Conservation (phyloP, 768 basidiomycete species). For the Kwoniella dendrophila region DNA sequence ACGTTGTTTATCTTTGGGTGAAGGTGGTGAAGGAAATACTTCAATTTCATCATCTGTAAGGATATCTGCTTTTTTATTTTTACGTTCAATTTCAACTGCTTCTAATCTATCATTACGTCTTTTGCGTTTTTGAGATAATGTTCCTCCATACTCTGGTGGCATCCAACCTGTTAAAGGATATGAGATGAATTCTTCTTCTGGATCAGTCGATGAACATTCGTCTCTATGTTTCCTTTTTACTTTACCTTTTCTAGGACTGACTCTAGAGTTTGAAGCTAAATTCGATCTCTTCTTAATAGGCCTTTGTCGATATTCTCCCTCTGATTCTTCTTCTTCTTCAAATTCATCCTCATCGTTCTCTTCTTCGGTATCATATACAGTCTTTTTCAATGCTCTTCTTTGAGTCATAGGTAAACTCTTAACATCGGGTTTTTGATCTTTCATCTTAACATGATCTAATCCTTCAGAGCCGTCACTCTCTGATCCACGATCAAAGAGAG, state of each 20-base stretch:
- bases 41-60: slow-evolving; percentile 20
- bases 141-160: background rate
- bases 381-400: slow-evolving; percentile 5
- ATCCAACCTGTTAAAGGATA: background rate
- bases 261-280: too few species aligned
- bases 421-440: background rate
- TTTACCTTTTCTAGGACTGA: background rate
- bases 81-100: slow-evolving; percentile 2
- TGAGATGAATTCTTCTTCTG: slow-evolving; percentile 1
- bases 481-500: background rate
- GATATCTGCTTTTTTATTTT: slow-evolving; percentile 9
- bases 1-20: background rate
- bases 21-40: slow-evolving; percentile 10
- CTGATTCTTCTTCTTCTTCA: slow-evolving; percentile 14
- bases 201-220: background rate
- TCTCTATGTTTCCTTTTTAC: background rate
- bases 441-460: slow-evolving; percentile 24
- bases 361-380: slow-evolving; percentile 17
- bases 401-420: slow-evolving; percentile 10
- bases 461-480: slow-evolving; percentile 37
- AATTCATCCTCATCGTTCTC: slow-evolving; percentile 12
- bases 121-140: background rate
- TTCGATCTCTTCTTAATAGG: background rate
- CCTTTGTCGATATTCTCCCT: background rate
- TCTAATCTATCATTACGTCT: background rate